Conservation (phyloP, 257 asterid genomes). For the Solanum gracilifrons region DNA sequence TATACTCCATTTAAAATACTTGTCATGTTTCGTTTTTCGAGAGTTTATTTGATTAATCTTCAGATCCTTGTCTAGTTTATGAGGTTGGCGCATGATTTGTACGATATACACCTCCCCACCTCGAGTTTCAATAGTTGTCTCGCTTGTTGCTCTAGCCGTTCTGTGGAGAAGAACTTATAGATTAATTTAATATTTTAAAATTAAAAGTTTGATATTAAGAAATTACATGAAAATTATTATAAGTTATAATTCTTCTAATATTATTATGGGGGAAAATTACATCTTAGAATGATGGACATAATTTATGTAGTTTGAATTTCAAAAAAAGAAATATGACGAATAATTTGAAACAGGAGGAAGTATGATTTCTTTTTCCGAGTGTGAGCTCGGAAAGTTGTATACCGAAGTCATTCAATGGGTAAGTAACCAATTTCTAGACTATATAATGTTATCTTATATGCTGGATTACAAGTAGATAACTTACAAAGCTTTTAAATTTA, state of each 20-base stretch:
- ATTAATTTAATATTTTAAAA: too few species aligned
- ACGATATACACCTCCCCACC: conserved; percentile 53
- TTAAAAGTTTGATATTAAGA: too few species aligned
- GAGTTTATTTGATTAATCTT: conserved; percentile 5
- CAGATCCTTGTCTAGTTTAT: conserved; percentile 49
- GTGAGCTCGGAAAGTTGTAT: background rate
- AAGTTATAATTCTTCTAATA: too few species aligned
- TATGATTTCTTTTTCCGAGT: background rate
- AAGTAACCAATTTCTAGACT: background rate
- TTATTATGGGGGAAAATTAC: background rate
- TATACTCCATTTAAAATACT: too few species aligned
- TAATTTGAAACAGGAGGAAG: background rate
- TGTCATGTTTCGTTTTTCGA: background rate
- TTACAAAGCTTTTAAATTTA: background rate
- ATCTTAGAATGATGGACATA: background rate
- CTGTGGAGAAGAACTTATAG: background rate
- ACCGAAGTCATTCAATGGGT: background rate
- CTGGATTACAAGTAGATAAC: rapidly evolving
- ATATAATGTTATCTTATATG: background rate
- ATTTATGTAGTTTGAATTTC: background rate
- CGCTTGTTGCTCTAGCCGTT: conserved; percentile 60
- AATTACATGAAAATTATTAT: too few species aligned
- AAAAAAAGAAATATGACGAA: background rate
- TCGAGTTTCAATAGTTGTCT: conserved; percentile 43
- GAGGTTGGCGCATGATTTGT: conserved; percentile 60